Base-by-base conservation (phyloP, 2,329 filamentous ascomycete genomes). In the Apiospora pterosperma region DNA sequence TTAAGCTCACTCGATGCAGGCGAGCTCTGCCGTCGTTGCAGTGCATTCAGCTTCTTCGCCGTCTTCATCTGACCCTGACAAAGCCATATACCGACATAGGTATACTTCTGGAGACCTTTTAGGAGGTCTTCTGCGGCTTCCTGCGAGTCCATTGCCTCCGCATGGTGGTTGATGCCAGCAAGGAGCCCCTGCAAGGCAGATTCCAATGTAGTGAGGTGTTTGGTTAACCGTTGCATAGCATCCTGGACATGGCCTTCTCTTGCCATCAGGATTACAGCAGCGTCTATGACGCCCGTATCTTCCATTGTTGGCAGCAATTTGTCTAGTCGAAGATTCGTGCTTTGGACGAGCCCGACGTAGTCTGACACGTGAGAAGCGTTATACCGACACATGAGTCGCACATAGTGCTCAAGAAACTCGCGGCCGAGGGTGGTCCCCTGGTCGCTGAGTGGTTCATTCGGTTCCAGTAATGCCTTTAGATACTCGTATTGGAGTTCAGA, bases 61-160 rank as follows among this genome's bases (percentile, higher is more conserved):
- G 84, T 85, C 72, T 90, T 92, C 60, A 88, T 92, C 74, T 97
- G 93, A 1, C 90, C 88, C 77, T 96, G 92, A 71, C 96, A 98
- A 14, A 99, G 82, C 96, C 96, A 99, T 61, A 97, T 95, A 16
- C 96, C 96, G 1, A 99, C 92, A 68, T 93, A 90, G 1, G 90
- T 88, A 77, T 97, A 98, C 75, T 97, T 97, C 67, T 96, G 90
- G 21, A 99, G 80, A 0, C 90, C 89, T 64, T 88, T 86, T 4
- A 97, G 82, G 1, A 97, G 82, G 64, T 94, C 90, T 64, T 90
- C 86, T 0, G 90, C 87, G 0, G 91, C 86, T 67, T 90, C 87
- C 89, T 67, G 36, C 19, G 31, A 23, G 28, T 80, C 74, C 1
- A 80, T 77, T 1, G 83, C 79, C 64, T 90, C 85, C 1, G 83